phyloP scores from a whole-genome alignment of 2,329 filamentous ascomycete species.

The Alternaria brassicae region DNA sequence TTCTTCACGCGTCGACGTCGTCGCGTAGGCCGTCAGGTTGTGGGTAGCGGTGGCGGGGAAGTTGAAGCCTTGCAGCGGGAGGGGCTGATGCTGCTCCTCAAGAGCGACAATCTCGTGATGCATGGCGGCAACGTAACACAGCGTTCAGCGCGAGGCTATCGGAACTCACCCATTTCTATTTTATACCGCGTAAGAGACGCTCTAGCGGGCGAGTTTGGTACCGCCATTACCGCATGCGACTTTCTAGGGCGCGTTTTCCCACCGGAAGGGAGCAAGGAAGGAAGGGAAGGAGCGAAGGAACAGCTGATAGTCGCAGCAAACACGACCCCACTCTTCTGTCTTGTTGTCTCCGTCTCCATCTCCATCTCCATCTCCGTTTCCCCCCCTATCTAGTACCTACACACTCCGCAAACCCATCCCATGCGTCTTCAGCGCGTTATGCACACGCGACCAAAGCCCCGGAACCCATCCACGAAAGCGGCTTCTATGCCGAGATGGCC shows the following conservation, averaged over 20 bases:
- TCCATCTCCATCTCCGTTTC: neutral
- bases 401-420: neutral
- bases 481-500: conserved; percentile 11
- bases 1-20: conserved; percentile 32
- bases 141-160: neutral
- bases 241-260: conserved; percentile 9
- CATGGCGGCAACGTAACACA: conserved; percentile 27
- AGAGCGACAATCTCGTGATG: conserved; percentile 58
- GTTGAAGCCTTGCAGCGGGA: conserved; percentile 47
- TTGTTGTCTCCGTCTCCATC: neutral
- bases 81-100: conserved; percentile 53
- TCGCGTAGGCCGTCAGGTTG: conserved; percentile 51
- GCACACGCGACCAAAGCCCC: conserved; percentile 16
- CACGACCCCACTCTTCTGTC: neutral
- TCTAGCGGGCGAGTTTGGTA: neutral
- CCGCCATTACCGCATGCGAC: conserved; percentile 11
- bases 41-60: conserved; percentile 49
- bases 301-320: neutral
- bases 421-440: conserved; percentile 3
- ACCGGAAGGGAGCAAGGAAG: neutral
- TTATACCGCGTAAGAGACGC: neutral
- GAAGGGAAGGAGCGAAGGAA: neutral
- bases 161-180: neutral
- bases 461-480: conserved; percentile 13
- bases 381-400: conserved; percentile 1